Evolutionary conservation across 768 basidiomycete genomes (phyloP).

Genomic region (Mycena amicta): DNA sequence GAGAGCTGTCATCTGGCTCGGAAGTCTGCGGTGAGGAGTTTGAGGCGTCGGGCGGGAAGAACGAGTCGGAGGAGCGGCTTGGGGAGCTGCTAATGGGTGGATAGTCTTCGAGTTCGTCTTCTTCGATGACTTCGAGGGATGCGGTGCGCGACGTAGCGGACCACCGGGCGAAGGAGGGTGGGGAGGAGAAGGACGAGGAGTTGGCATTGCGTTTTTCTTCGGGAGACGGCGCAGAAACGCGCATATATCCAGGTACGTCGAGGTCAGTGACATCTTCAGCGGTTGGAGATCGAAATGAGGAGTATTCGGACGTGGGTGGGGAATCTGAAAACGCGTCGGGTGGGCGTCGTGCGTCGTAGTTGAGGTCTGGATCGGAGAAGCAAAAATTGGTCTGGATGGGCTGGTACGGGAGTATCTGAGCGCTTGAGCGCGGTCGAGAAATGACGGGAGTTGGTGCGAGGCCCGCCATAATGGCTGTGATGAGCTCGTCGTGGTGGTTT

Average conservation of each 20-base stretch:
- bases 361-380: no score
- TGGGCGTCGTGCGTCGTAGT: no score
- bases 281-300: background rate
- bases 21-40: constrained; percentile 16
- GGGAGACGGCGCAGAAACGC: background rate
- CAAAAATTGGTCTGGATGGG: no score
- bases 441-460: no score
- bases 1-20: background rate
- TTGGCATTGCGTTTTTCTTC: no score
- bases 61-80: constrained; percentile 12
- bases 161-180: background rate
- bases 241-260: background rate
- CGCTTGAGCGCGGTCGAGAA: no score
- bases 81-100: constrained; percentile 21
- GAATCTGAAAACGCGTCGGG: no score
- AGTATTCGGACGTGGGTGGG: no score
- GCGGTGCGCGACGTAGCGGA: background rate
- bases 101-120: constrained; percentile 12
- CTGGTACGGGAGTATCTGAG: no score
- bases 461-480: no score
- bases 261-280: background rate
- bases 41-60: constrained; percentile 9
- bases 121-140: constrained; percentile 4
- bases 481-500: no score
- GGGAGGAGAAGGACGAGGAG: no score